Evolutionary conservation across 305 asterid species (phyloP), one percentile per base, ranked within the genome.

Genomic region (Solanum aculeatissimum): DNA sequence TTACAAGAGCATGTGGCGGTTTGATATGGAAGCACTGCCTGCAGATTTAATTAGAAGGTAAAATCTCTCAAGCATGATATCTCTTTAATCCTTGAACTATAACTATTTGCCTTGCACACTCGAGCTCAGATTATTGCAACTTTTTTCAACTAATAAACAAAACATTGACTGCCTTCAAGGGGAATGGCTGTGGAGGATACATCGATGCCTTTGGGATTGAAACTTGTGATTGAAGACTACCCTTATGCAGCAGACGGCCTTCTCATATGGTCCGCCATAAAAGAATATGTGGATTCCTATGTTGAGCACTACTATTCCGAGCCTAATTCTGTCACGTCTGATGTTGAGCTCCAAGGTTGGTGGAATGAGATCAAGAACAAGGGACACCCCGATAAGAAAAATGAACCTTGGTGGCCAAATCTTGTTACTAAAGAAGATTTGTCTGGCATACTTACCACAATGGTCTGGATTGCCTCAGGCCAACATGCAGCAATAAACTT

Each of bases 401-500:
- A 83, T 27, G 85, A 58, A 2, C 69, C 84, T 23, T 83, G 89
- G 87, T 86, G 89, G 89, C 89, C 89, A 21, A 81, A 77, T 8
- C 84, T 86, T 21, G 45, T 42, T 9, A 83, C 87, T 12, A 84
- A 80, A 7, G 58, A 55, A 7, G 87, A 86, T 38, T 81, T 86
- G 54, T 51, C 55, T 9, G 43, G 69, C 29, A 83, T 86, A 18
- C 85, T 86, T 69, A 84, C 85, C 18, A 84, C 83, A 18, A 84
- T 86, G 62, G 84, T 86, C 27, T 84, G 89, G 89, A 53, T 81
- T 16, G 55, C 84, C 66, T 68, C 89, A 18, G 89, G 71, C 21
- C 85, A 86, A 47, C 89, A 84, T 40, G 88, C 88, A 23, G 84
- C 88, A 29, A 43, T 86, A 4, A 86, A 86, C 65, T 83, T 86